Base-by-base conservation (phyloP, 2,329 filamentous ascomycete species). In the Helminthosporium solani region DNA sequence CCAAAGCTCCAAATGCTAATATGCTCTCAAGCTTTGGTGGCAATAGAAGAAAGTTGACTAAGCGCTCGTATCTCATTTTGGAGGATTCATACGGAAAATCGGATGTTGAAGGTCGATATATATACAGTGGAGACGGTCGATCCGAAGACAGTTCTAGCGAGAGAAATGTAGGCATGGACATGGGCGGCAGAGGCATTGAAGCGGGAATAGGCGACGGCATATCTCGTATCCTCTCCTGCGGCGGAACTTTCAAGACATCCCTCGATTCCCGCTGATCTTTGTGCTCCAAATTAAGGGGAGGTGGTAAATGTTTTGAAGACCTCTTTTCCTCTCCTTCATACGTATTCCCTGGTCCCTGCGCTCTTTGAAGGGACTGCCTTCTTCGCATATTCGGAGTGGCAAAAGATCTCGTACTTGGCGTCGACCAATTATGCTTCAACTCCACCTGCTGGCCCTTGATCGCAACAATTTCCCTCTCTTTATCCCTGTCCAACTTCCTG, bases 71-170 rank as follows among this genome's bases (percentile, higher is more conserved):
- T 67, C 97, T 97, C 60, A 95, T 82, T 23, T 86, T 86, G 18
- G 89, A 92, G 3, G 91, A 96, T 69, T 99, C 94, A 70, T 96
- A 97, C 0, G 90, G 90, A 19, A 82, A 81, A 50, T 85, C 82
- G 50, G 69, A 76, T 31, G 72, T 73, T 4, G 73, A 68, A 4
- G 82, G 76, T 9, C 79, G 78, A 58, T 85, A 81, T 31, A 85
- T 83, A 57, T 85, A 85, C 42, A 85, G 64, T 1, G 81, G 78
- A 15, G 83, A 84, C 2, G 83, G 83, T 12, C 77, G 72, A 27
- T 77, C 75, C 2, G 82, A 81, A 1, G 82, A 80, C 34, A 86
- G 73, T 61, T 86, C 83, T 21, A 86, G 72, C 48, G 85, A 82
- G n/a, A 86, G 70, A 57, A 85, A 85, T 0, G 82, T 84, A 1